These are phyloP conservation scores for Rhipidocladum racemiflorum DNA, from an alignment of 176 grass and related monocot genomes.

Conservation along the genomic window DNA sequence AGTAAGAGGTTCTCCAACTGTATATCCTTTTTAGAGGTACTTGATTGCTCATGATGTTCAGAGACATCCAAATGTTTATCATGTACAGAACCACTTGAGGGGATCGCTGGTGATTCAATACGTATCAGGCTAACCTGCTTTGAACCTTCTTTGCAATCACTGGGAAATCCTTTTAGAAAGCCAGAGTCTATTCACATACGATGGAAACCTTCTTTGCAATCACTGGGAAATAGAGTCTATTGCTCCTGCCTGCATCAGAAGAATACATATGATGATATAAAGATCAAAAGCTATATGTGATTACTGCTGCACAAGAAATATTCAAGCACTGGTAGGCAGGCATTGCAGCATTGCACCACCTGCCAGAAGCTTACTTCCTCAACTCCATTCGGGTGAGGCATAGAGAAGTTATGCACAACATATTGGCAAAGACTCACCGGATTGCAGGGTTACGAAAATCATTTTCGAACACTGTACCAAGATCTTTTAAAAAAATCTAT, in stretches of 20 bases:
- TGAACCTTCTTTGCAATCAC: slow-evolving; percentile 50
- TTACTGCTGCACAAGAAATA: background rate
- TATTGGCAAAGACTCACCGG: slow-evolving; percentile 53
- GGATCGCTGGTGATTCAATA: too few species aligned
- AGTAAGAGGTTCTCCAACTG: too few species aligned
- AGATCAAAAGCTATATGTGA: background rate
- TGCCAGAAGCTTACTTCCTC: background rate
- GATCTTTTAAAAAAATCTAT: slow-evolving; percentile 82
- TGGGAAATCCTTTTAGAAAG: slow-evolving; percentile 92
- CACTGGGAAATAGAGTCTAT: too few species aligned
- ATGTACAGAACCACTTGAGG: too few species aligned
- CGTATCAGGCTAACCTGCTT: slow-evolving; percentile 56
- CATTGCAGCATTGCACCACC: background rate
- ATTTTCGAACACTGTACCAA: slow-evolving; percentile 74
- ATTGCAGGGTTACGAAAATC: slow-evolving; percentile 85
- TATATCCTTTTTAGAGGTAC: too few species aligned
- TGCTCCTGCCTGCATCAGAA: slow-evolving; percentile 42
- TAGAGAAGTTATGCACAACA: slow-evolving; percentile 20
- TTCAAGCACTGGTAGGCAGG: background rate
- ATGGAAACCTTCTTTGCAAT: too few species aligned
- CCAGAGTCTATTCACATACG: slow-evolving; percentile 96
- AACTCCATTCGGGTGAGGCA: background rate
- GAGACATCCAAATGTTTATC: too few species aligned
- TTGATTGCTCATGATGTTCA: too few species aligned
- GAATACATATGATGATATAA: slow-evolving; percentile 15